Evolutionary conservation across 768 basidiomycete species (phyloP), one percentile per base, ranked within the genome.

Genomic region (Lactarius sanguifluus): DNA sequence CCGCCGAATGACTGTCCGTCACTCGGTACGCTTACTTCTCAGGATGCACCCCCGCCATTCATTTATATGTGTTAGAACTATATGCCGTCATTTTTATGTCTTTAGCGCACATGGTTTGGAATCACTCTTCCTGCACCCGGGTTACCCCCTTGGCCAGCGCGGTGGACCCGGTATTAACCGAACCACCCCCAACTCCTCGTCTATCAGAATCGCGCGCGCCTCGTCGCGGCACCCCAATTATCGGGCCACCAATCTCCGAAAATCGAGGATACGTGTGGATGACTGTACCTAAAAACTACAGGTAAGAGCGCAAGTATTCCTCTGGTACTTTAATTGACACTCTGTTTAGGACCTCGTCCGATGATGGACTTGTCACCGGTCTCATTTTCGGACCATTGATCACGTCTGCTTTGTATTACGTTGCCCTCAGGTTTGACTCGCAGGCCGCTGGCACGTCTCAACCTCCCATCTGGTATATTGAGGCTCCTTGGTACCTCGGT

Each of bases 251-350:
- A 59, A 78, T 77, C 66, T 85, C 82, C 76, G 77, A 79, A 28
- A 83, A 85, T 71, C 85, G 86, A 64, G 86, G 87, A 40, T 90
- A 86, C 72, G 82, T 94, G 30, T 94, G 91, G 91, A 94, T 94
- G 92, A 90, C 92, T 18, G 91, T 92, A 5, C 89, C 90, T 0
- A 92, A 92, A 76, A 92, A 94, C 72, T 94, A 91, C 73, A 82
- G 92, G 91, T 89, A 50, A 41, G 40, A 36, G 28, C 32, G 12
- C 45, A 20, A 34, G 7, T 34, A 16, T 6, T 20, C 34, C 57
- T 43, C 13, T 64, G 47, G 32, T 50, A 40, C 18, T 58, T 68
- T 18, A 20, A 30, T 57, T 65, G 61, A 66, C 65, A 30, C 40
- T 57, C 38, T 40, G 20, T 40, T 47, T 70, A 94, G 94, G 73